A percentile compares a stretch with the other conserved stretches of the same genome.
Conservation (phyloP, 768 basidiomycete species). For the Podaxis pistillaris region DNA sequence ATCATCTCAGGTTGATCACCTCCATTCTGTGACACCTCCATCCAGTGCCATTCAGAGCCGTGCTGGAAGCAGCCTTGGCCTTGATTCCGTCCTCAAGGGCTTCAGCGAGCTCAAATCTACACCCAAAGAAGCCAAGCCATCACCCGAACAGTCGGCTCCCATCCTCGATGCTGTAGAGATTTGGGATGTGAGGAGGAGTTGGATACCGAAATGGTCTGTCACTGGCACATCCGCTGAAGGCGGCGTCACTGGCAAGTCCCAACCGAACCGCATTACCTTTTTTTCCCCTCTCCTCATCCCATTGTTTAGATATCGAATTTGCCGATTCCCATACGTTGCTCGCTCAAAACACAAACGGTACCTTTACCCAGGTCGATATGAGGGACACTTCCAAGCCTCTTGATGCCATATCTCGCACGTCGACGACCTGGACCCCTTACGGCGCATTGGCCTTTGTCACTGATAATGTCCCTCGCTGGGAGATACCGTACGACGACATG, state of each 20-base stretch:
- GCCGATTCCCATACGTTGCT: constrained; percentile 70
- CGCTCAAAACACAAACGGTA: constrained; percentile 72
- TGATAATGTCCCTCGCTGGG: constrained; percentile 51
- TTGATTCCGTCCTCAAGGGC: constrained; percentile 26
- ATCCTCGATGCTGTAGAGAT: constrained; percentile 70
- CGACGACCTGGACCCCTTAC: constrained; percentile 63
- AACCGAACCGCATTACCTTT: neutral
- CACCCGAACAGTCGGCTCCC: neutral
- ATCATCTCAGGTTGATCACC: constrained; percentile 19
- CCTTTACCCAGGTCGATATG: constrained; percentile 78
- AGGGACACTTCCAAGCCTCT: constrained; percentile 62
- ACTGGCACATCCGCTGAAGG: constrained; percentile 65
- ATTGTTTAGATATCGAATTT: constrained; percentile 61
- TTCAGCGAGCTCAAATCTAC: constrained; percentile 13
- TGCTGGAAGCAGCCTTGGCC: constrained; percentile 27
- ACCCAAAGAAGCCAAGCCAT: constrained; percentile 3
- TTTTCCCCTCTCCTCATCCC: neutral
- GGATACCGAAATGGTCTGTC: constrained; percentile 82
- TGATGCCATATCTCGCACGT: constrained; percentile 62
- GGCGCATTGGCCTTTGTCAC: constrained; percentile 68
- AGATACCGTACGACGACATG: constrained; percentile 82
- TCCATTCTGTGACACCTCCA: constrained; percentile 19
- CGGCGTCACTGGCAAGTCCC: constrained; percentile 62
- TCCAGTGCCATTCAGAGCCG: constrained; percentile 23
- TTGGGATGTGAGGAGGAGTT: constrained; percentile 82